Conservation (phyloP, 106 monocot species). For the Phalaenopsis aphrodite region DNA sequence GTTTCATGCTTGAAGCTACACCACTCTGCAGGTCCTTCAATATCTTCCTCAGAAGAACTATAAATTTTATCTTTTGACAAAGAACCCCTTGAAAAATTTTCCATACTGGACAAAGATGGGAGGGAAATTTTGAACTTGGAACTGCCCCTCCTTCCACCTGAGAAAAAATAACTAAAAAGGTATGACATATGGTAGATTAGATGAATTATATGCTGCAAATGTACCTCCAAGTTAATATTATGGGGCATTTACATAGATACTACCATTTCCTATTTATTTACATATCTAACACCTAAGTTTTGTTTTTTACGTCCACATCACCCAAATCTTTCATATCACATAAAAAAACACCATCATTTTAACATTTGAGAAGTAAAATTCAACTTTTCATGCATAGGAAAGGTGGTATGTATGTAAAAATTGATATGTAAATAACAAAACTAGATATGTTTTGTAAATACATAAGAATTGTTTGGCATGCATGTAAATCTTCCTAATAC, state of each 20-base stretch:
- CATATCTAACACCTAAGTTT: too few relatives aligned
- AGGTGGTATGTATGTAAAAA: too few relatives aligned
- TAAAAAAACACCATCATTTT: too few relatives aligned
- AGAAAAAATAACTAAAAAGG: not conserved
- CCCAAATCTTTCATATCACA: too few relatives aligned
- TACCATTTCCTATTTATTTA: too few relatives aligned
- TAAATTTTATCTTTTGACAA: not conserved
- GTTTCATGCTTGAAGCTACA: not conserved
- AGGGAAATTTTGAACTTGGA: slow-evolving; percentile 5
- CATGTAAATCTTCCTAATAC: too few relatives aligned
- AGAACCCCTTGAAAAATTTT: not conserved
- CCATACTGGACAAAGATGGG: not conserved
- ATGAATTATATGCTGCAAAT: not conserved
- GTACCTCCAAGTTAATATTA: not conserved
- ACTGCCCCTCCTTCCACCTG: not conserved
- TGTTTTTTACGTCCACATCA: too few relatives aligned
- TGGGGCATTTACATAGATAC: not conserved
- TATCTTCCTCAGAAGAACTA: slow-evolving; percentile 7
- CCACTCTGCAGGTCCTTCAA: not conserved
- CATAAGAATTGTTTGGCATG: too few relatives aligned
- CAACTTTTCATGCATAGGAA: too few relatives aligned
- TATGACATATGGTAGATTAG: not conserved
- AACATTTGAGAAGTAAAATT: too few relatives aligned
- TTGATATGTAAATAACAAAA: too few relatives aligned
- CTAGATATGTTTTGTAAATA: too few relatives aligned